phyloP scores from a whole-genome alignment of 176 grass and related monocot species.

The Triticum turgidum region DNA sequence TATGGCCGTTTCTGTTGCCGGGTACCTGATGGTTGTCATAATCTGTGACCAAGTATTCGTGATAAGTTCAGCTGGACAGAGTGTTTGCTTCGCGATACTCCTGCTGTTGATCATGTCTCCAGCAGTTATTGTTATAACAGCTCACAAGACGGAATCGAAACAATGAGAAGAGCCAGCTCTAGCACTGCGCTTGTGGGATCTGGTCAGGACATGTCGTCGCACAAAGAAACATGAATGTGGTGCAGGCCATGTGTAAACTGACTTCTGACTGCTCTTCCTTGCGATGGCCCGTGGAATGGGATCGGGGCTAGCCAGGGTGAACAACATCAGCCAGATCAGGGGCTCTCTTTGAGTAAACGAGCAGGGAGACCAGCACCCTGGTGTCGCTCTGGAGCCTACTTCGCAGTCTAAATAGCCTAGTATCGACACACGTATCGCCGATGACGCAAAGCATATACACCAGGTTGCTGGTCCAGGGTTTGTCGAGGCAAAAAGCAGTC shows the following conservation, averaged over 20 bases:
- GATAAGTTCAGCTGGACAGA: slow-evolving; percentile 45
- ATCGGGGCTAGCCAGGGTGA: slow-evolving; percentile 62
- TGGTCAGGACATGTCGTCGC: slow-evolving; percentile 3
- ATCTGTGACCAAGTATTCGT: slow-evolving; percentile 49
- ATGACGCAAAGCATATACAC: too few species aligned
- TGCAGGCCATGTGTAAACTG: slow-evolving; percentile 52
- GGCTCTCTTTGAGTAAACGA: slow-evolving; percentile 54
- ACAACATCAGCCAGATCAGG: slow-evolving; percentile 75
- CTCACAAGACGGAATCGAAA: slow-evolving; percentile 38
- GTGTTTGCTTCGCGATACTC: slow-evolving; percentile 46
- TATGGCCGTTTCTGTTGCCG: slow-evolving; percentile 59
- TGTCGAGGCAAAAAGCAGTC: too few species aligned
- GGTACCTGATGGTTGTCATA: slow-evolving; percentile 82
- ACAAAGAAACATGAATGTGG: slow-evolving; percentile 44
- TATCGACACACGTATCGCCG: fast-evolving
- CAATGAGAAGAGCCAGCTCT: slow-evolving; percentile 13
- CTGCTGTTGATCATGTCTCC: slow-evolving; percentile 60
- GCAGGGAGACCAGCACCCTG: slow-evolving; percentile 49
- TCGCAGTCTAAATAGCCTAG: too few species aligned
- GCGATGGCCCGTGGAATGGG: slow-evolving; percentile 71
- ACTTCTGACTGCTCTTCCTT: slow-evolving; percentile 73
- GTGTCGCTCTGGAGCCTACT: slow-evolving; percentile 56
- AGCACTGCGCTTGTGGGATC: background rate
- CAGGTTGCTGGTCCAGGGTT: too few species aligned
- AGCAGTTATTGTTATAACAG: slow-evolving; percentile 43